phyloP scores from a whole-genome alignment of 140 eudicot species.

The Stevia rebaudiana region DNA sequence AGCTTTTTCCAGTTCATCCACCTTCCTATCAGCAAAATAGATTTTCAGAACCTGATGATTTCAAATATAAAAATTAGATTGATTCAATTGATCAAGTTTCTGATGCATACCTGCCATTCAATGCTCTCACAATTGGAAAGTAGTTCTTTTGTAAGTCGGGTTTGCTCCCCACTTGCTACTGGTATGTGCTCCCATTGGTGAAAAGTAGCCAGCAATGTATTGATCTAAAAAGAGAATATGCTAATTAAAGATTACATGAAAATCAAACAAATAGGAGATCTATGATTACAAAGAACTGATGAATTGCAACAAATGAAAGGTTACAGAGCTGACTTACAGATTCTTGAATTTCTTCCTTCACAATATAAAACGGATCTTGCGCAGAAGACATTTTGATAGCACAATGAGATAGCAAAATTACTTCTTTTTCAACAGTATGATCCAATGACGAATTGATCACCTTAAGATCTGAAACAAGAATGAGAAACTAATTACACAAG shows the following conservation, averaged over 20 bases:
- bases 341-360: constrained; percentile 78
- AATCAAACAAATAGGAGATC: constrained; percentile 13
- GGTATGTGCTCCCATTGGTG: constrained; percentile 62
- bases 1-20: constrained; percentile 81
- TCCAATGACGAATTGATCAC: neutral
- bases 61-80: neutral
- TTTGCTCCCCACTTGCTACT: constrained; percentile 34
- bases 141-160: constrained; percentile 48
- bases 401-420: neutral
- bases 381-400: constrained; percentile 56
- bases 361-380: constrained; percentile 80
- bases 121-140: constrained; percentile 70
- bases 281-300: neutral
- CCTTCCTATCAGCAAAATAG: constrained; percentile 65
- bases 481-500: neutral
- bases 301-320: constrained; percentile 34
- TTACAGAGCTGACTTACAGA: constrained; percentile 44
- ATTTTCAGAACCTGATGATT: constrained; percentile 25
- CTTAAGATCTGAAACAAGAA: constrained; percentile 10
- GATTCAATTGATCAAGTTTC: neutral
- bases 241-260: constrained; percentile 39
- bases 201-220: constrained; percentile 49
- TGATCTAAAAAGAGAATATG: constrained; percentile 41
- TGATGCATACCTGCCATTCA: constrained; percentile 71
- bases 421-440: neutral